These are phyloP conservation scores for Zostera marina DNA, from an alignment of 116 monocot species.

Conservation along the genomic window DNA sequence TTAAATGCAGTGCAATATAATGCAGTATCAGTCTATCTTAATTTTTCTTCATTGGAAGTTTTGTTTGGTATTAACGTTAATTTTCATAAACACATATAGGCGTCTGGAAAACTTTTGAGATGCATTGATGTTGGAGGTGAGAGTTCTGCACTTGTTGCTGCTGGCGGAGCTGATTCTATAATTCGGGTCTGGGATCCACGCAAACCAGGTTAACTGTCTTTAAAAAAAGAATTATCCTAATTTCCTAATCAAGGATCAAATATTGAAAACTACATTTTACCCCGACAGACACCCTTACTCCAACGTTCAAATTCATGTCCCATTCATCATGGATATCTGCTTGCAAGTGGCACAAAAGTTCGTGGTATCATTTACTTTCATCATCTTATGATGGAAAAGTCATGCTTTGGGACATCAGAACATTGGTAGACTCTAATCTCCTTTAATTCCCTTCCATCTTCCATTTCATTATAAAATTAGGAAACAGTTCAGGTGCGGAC, in stretches of 20 bases:
- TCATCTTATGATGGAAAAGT: slow-evolving; percentile 91
- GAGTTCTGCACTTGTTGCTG: slow-evolving; percentile 71
- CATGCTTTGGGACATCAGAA: slow-evolving; percentile 97
- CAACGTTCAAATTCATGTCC: slow-evolving; percentile 77
- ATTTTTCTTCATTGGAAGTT: no score
- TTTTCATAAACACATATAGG: slow-evolving; percentile 18
- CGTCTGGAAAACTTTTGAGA: slow-evolving; percentile 66
- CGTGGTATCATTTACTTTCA: slow-evolving; percentile 82
- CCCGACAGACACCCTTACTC: slow-evolving; percentile 49
- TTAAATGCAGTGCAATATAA: no score
- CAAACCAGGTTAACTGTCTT: slow-evolving; percentile 55
- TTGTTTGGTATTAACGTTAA: no score
- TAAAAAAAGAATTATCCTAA: not conserved
- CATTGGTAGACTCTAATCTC: slow-evolving; percentile 33
- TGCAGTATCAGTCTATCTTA: no score
- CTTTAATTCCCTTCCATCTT: not conserved
- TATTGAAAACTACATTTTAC: slow-evolving; percentile 1
- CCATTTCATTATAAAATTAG: not conserved
- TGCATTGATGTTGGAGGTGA: slow-evolving; percentile 93
- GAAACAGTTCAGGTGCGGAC: no score
- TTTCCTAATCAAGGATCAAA: not conserved
- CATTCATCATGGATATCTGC: slow-evolving; percentile 76
- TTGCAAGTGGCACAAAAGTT: slow-evolving; percentile 82
- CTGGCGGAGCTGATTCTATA: slow-evolving; percentile 78
- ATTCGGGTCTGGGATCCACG: slow-evolving; percentile 95